phyloP scores from a whole-genome alignment of 257 asterid genomes.

The Schizonepeta tenuifolia region DNA sequence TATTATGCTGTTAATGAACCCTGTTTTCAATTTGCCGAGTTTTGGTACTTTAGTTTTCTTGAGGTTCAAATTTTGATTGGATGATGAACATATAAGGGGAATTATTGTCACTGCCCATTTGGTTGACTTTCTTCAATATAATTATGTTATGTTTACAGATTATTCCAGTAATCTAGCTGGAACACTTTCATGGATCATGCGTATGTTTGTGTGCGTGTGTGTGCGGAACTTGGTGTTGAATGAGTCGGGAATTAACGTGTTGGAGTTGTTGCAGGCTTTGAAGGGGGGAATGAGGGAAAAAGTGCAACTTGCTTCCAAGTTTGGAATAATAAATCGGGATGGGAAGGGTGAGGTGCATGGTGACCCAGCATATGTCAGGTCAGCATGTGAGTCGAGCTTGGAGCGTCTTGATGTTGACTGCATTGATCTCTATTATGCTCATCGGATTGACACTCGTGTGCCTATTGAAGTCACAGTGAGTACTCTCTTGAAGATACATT shows the following conservation, averaged over 20 bases:
- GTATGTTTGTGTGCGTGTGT: neutral
- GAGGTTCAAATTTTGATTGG: too few species aligned
- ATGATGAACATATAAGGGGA: too few species aligned
- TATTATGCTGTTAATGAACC: too few species aligned
- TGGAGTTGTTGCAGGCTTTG: slow-evolving; percentile 18
- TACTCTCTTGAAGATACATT: neutral
- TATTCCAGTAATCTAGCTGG: neutral
- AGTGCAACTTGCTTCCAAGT: slow-evolving; percentile 22
- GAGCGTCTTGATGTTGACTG: slow-evolving; percentile 27
- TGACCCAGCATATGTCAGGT: slow-evolving; percentile 30
- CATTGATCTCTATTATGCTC: slow-evolving; percentile 37
- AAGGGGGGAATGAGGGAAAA: slow-evolving; percentile 20
- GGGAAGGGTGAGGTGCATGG: slow-evolving; percentile 1
- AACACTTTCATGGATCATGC: neutral
- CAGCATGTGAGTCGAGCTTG: slow-evolving; percentile 40
- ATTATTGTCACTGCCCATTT: too few species aligned
- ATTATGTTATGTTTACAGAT: neutral
- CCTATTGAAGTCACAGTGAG: slow-evolving; percentile 40
- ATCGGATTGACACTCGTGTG: slow-evolving; percentile 24
- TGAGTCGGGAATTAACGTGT: neutral
- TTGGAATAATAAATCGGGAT: neutral
- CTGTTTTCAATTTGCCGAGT: too few species aligned
- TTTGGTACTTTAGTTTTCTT: too few species aligned
- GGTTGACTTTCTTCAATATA: too few species aligned
- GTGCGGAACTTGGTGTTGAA: neutral